Evolutionary conservation across 2,329 filamentous ascomycete genomes (phyloP), one percentile per base, ranked within the genome.

Genomic region (Neonectria ditissima): DNA sequence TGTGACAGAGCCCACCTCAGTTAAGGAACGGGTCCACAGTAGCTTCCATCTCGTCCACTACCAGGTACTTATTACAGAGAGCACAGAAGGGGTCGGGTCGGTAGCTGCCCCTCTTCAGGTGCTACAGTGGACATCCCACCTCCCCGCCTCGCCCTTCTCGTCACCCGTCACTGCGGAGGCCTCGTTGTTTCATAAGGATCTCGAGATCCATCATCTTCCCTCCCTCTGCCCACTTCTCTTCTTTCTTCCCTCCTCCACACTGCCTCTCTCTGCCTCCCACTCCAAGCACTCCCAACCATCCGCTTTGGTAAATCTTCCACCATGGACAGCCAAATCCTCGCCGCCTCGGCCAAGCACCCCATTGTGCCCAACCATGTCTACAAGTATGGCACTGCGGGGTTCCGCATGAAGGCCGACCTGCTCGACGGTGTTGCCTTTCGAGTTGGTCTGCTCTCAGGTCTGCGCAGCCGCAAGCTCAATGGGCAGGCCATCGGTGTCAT

Each of bases 401-500:
- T 91, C 77, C 88, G 88, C 72, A 90, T 91, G 88, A 87, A 86
- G 76, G 87, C 88, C 32, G 91, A 94, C 74, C 87, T 97, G 60
- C 91, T 98, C 74, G 92, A 97, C 77, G 96, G 93, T 37, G 93
- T 99, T 68, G 89, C 97, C 72, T 97, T 95, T 81, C 91, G 94
- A 50, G 94, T 97, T 69, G 96, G 95, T 55, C 87, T 99, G 65
- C 88, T 97, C 62, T 93, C 96, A 32, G 89, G 92, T 60, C 87
- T 98, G 55, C 91, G 96, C 67, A 97, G 94, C 69, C 92, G 93
- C 77, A 97, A 96, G 81, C 88, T 97, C 73, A 91, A 91, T 78
- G 91, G 94, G 69, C 92, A 97, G 83, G 91, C 93, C 73, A 97
- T 99, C 75, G 96, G 96, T 75, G 91, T 99, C 71, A 97, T 97